Conservation (phyloP, 2,329 filamentous ascomycete species). For the Dactylellina sp. region DNA sequence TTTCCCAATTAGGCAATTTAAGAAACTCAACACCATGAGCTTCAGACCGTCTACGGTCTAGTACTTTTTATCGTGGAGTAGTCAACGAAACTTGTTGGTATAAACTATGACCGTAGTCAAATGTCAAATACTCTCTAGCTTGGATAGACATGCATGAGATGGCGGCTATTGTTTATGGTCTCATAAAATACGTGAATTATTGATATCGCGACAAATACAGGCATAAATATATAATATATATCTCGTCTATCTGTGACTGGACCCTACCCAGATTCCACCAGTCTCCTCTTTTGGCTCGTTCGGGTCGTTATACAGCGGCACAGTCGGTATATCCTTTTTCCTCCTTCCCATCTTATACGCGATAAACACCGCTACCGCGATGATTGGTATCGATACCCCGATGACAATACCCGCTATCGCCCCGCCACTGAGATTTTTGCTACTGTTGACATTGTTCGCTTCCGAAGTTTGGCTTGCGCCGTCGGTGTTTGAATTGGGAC, state of each 20-base stretch:
- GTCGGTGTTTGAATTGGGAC: slow-evolving; percentile 3
- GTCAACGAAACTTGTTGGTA: background rate
- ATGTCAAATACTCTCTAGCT: background rate
- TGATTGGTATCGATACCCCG: slow-evolving; percentile 38
- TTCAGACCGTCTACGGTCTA: slow-evolving; percentile 17
- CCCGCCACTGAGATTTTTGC: slow-evolving; percentile 16
- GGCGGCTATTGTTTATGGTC: background rate
- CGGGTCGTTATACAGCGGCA: slow-evolving; percentile 51
- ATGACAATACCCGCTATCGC: slow-evolving; percentile 50
- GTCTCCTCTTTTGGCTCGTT: slow-evolving; percentile 9
- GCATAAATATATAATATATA: background rate
- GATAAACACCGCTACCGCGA: slow-evolving; percentile 28
- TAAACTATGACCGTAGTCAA: background rate
- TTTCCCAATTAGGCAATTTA: slow-evolving; percentile 37
- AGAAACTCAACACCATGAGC: slow-evolving; percentile 31
- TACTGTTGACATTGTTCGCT: background rate
- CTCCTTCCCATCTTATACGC: slow-evolving; percentile 37
- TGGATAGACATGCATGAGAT: background rate
- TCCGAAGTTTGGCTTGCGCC: background rate
- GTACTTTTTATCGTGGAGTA: background rate
- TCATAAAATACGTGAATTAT: background rate
- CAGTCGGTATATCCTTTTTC: slow-evolving; percentile 27
- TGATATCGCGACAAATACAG: background rate
- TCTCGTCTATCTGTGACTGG: background rate
- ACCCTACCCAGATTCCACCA: slow-evolving; percentile 4